Conservation (phyloP, 345 rosid genomes). For the Salix caprea region DNA sequence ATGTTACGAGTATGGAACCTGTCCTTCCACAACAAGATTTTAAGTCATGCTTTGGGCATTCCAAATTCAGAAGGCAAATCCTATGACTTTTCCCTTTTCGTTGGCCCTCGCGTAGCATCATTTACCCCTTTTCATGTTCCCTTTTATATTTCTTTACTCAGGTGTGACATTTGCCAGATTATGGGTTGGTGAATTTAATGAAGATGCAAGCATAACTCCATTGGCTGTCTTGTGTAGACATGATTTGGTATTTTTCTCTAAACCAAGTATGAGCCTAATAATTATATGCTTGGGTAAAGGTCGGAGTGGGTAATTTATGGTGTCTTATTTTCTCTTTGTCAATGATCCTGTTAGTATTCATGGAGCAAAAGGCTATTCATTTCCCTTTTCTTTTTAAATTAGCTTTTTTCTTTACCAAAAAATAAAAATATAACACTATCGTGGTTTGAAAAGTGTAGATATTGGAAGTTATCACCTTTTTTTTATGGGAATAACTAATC, state of each 20-base stretch:
- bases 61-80: slow-evolving; percentile 57
- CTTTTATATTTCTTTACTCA: slow-evolving; percentile 31
- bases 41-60: slow-evolving; percentile 47
- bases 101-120: not conserved
- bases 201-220: slow-evolving; percentile 45
- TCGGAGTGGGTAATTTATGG: not conserved
- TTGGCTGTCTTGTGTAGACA: slow-evolving; percentile 57
- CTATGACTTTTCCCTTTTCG: not conserved
- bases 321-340: too few species aligned
- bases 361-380: too few species aligned
- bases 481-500: too few species aligned
- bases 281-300: not conserved
- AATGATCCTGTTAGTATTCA: too few species aligned
- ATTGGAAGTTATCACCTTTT: too few species aligned
- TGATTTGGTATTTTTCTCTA: slow-evolving; percentile 43
- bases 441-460: too few species aligned
- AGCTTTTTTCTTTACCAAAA: too few species aligned
- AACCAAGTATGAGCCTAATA: not conserved
- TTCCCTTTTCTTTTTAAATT: too few species aligned
- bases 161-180: slow-evolving; percentile 53
- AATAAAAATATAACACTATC: too few species aligned
- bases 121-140: slow-evolving; percentile 1
- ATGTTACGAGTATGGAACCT: slow-evolving; percentile 74
- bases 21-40: slow-evolving; percentile 40
- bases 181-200: slow-evolving; percentile 61